Percentiles rank a stretch among this genome's conserved stretches.
phyloP scores from a whole-genome alignment of 2,329 filamentous ascomycete species.

The Geosmithia putterillii region DNA sequence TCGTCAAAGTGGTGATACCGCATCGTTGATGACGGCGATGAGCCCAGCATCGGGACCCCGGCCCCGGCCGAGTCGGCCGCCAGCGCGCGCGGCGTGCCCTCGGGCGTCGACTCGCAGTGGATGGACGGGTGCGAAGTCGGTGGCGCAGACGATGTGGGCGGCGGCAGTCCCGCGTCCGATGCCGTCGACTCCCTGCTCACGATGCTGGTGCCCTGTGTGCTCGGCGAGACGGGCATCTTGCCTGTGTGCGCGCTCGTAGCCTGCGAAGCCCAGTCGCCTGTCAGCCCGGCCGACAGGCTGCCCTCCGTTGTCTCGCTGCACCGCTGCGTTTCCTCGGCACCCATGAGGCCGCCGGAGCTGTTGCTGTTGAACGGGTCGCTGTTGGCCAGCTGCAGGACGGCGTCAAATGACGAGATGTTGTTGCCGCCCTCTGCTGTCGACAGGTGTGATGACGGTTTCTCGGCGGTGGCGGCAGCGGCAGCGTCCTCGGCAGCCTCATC shows the following conservation, averaged over 20 bases:
- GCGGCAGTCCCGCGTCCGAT: slow-evolving; percentile 31
- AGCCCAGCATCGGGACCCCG: not conserved
- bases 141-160: slow-evolving; percentile 14
- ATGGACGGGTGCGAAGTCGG: not conserved
- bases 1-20: not conserved
- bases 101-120: not conserved
- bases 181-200: slow-evolving; percentile 48
- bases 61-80: not conserved
- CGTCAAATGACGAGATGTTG: slow-evolving; percentile 29
- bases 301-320: slow-evolving; percentile 51
- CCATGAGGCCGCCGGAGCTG: slow-evolving; percentile 7
- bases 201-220: slow-evolving; percentile 53
- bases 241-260: slow-evolving; percentile 51
- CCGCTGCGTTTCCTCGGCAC: slow-evolving; percentile 25
- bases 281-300: slow-evolving; percentile 38
- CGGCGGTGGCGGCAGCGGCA: slow-evolving; percentile 8
- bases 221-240: slow-evolving; percentile 52
- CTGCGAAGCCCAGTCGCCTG: slow-evolving; percentile 50
- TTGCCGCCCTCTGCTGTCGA: slow-evolving; percentile 26
- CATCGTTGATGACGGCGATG: not conserved
- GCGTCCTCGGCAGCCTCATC: slow-evolving; percentile 7
- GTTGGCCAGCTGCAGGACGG: slow-evolving; percentile 32
- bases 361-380: slow-evolving; percentile 34
- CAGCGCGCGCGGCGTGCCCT: not conserved
- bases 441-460: slow-evolving; percentile 8